Evolutionary conservation across 768 basidiomycete genomes (phyloP).

Genomic region (Naganishia vishniacii): DNA sequence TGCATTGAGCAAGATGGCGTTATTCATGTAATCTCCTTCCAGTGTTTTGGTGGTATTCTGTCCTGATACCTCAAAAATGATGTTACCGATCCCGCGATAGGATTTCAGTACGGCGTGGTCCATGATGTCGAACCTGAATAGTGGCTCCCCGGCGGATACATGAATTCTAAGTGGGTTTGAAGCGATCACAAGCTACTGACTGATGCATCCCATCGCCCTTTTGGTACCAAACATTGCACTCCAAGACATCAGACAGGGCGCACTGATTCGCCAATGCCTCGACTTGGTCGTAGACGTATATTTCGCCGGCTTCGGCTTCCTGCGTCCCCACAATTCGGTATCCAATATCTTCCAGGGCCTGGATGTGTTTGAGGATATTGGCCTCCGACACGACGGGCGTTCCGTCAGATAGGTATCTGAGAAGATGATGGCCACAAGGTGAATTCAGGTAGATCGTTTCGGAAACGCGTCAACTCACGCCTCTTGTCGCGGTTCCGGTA

Average conservation of each 20-base stretch:
- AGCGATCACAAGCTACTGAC: no score
- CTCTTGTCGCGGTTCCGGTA: slow-evolving; percentile 5
- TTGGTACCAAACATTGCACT: slow-evolving; percentile 89
- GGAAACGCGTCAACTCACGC: no score
- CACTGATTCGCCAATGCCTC: slow-evolving; percentile 61
- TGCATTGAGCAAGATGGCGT: slow-evolving; percentile 79
- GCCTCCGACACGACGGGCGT: slow-evolving; percentile 32
- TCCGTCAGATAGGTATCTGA: slow-evolving; percentile 5
- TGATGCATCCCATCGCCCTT: slow-evolving; percentile 80
- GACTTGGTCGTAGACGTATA: slow-evolving; percentile 70
- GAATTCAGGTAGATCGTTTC: no score
- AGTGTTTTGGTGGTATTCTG: slow-evolving; percentile 52
- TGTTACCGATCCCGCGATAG: slow-evolving; percentile 80
- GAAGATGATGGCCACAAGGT: no score
- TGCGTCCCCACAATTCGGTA: slow-evolving; percentile 84
- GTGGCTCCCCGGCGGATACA: no score
- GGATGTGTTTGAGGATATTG: slow-evolving; percentile 37
- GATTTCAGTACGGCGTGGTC: slow-evolving; percentile 69
- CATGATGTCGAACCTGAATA: slow-evolving; percentile 86
- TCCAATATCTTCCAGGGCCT: slow-evolving; percentile 67
- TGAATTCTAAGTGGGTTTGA: no score
- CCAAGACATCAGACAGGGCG: slow-evolving; percentile 61
- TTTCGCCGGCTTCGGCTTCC: slow-evolving; percentile 78
- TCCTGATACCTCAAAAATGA: slow-evolving; percentile 72
- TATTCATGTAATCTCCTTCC: slow-evolving; percentile 61